Evolutionary conservation across 2,329 filamentous ascomycete genomes (phyloP).

Genomic region (Sphaceloma murrayae): DNA sequence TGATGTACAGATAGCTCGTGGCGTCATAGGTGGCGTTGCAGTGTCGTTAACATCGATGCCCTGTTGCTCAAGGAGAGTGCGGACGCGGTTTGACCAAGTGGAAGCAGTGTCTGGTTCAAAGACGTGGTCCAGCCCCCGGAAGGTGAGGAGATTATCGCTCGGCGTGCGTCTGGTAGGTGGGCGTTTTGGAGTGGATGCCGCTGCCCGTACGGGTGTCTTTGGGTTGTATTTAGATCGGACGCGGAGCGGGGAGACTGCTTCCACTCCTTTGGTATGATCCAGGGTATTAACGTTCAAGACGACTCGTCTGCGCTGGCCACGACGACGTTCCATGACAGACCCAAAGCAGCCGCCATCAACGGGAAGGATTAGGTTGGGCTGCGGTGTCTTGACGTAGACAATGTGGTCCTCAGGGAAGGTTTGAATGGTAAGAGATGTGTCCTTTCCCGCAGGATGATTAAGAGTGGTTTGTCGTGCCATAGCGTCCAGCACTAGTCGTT

Average conservation of each 20-base stretch:
- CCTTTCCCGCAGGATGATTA: constrained; percentile 13
- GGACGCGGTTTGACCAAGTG: constrained; percentile 3
- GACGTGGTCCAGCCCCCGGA: constrained; percentile 2
- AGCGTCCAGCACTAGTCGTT: constrained; percentile 6
- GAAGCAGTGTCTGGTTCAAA: background rate
- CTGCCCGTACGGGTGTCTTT: constrained; percentile 3
- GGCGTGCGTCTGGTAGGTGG: constrained; percentile 13
- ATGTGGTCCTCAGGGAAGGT: constrained; percentile 2
- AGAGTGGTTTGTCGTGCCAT: constrained; percentile 4
- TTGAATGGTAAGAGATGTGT: constrained; percentile 8
- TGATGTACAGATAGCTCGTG: constrained; percentile 1
- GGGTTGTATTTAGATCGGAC: constrained; percentile 5
- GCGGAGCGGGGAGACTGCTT: background rate
- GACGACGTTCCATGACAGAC: constrained; percentile 3
- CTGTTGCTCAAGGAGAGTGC: background rate
- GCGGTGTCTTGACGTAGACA: constrained; percentile 10
- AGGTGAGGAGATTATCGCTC: constrained; percentile 11
- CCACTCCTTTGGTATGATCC: background rate
- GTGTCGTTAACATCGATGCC: background rate
- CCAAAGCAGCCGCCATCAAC: constrained; percentile 11
- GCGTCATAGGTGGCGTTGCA: background rate
- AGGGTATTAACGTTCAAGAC: constrained; percentile 2
- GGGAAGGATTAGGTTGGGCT: constrained; percentile 12
- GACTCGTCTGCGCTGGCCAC: constrained; percentile 6
- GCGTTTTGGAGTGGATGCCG: background rate